Percentiles rank a stretch among this genome's conserved stretches.
phyloP scores from a whole-genome alignment of 2,329 filamentous ascomycete genomes.

The Aspergillus phoenicis region DNA sequence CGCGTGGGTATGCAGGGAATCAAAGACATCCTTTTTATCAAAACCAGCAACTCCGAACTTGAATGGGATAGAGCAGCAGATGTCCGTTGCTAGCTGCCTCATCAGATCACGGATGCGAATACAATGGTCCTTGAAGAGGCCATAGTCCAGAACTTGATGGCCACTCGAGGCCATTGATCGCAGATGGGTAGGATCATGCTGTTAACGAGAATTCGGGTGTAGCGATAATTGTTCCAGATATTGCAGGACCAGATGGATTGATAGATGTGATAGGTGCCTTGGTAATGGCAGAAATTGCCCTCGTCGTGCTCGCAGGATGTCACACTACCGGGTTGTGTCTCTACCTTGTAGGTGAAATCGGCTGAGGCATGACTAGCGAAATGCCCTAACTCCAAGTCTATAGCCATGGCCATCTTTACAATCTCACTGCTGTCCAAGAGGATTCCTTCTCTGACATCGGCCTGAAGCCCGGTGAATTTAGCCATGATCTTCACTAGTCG shows the following conservation, averaged over 20 bases:
- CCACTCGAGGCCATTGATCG: background rate
- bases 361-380: background rate
- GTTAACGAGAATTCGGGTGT: constrained; percentile 1
- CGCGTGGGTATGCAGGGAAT: background rate
- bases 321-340: background rate
- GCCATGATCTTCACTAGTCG: background rate
- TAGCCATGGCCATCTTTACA: background rate
- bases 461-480: background rate
- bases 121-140: background rate
- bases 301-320: background rate
- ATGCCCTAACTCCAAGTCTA: background rate
- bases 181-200: background rate
- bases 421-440: background rate
- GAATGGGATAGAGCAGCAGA: constrained; percentile 8
- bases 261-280: background rate
- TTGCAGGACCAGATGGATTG: constrained; percentile 6
- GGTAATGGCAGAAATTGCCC: background rate
- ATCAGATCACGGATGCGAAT: background rate
- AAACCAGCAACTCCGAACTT: constrained; percentile 3
- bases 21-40: background rate
- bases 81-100: constrained; percentile 2
- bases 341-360: background rate
- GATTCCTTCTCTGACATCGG: background rate
- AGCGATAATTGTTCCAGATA: constrained; percentile 8
- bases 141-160: background rate